Percentiles rank a stretch among this genome's conserved stretches.
Conservation (phyloP, 2,329 filamentous ascomycete species). For the Hymenoscyphus infarciens region DNA sequence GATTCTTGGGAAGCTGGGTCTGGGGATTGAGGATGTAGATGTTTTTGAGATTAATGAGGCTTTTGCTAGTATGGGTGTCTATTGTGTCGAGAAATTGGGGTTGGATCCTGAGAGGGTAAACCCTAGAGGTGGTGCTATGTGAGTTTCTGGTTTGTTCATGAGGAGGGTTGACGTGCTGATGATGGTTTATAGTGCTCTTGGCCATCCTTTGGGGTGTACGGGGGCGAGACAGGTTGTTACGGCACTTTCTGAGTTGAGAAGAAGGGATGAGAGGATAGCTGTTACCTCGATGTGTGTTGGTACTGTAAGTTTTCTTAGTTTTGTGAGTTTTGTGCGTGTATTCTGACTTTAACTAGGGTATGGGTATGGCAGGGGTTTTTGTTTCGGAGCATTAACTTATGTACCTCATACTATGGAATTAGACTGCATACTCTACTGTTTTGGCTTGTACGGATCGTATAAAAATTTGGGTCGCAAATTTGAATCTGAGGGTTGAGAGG, state of each 20-base stretch:
- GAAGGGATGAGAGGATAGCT: constrained; percentile 78
- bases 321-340: not conserved
- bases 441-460: no score
- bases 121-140: constrained; percentile 79
- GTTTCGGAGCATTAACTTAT: constrained; percentile 68
- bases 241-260: constrained; percentile 80
- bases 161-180: not conserved
- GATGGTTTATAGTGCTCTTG: constrained; percentile 58
- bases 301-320: constrained; percentile 48
- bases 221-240: constrained; percentile 90
- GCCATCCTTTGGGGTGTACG: constrained; percentile 90
- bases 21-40: constrained; percentile 82
- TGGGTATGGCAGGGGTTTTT: constrained; percentile 96
- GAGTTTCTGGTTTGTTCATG: not conserved
- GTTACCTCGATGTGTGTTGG: constrained; percentile 95
- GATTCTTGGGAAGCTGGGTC: constrained; percentile 77
- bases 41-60: constrained; percentile 99
- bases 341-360: constrained; percentile 44
- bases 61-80: constrained; percentile 90
- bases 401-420: not conserved
- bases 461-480: no score
- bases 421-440: not conserved
- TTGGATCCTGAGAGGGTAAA: constrained; percentile 85
- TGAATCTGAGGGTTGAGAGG: no score
- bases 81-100: constrained; percentile 83